Percentiles rank a stretch among this genome's conserved stretches.
These are phyloP conservation scores for Pythium sukuiense DNA, from an alignment of 352 stramenopile genomes.

Conservation along the genomic window DNA sequence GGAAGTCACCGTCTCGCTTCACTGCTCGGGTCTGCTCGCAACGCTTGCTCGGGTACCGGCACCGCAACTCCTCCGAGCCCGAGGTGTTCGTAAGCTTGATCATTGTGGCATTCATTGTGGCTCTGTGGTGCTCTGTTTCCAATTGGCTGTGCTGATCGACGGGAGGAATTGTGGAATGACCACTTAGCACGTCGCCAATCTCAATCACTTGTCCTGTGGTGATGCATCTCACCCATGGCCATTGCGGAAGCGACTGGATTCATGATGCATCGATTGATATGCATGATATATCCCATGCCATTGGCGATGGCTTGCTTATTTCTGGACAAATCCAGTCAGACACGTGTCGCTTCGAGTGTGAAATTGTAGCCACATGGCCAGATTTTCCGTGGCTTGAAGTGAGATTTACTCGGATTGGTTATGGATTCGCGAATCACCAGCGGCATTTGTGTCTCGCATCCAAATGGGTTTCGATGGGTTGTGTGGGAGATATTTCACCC, in stretches of 20 bases:
- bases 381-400: not conserved
- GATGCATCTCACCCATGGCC: not conserved
- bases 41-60: slow-evolving; percentile 27
- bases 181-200: not conserved
- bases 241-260: slow-evolving; percentile 1
- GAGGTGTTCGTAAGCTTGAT: not conserved
- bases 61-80: slow-evolving; percentile 22
- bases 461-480: slow-evolving; percentile 1
- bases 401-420: slow-evolving; percentile 2
- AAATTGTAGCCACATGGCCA: not conserved
- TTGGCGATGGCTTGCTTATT: not conserved
- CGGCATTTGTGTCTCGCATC: not conserved
- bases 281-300: not conserved
- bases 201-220: no score
- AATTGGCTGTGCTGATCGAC: not conserved
- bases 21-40: slow-evolving; percentile 31
- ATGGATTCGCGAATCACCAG: not conserved
- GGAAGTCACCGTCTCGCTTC: slow-evolving; percentile 37
- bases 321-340: not conserved
- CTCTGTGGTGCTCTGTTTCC: not conserved
- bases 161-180: not conserved
- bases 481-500: not conserved
- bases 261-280: not conserved
- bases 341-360: not conserved
- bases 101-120: not conserved